A percentile compares a stretch with the other conserved stretches of the same genome.
Evolutionary conservation across 116 monocot genomes (phyloP).

Genomic region (Iris pallida): DNA sequence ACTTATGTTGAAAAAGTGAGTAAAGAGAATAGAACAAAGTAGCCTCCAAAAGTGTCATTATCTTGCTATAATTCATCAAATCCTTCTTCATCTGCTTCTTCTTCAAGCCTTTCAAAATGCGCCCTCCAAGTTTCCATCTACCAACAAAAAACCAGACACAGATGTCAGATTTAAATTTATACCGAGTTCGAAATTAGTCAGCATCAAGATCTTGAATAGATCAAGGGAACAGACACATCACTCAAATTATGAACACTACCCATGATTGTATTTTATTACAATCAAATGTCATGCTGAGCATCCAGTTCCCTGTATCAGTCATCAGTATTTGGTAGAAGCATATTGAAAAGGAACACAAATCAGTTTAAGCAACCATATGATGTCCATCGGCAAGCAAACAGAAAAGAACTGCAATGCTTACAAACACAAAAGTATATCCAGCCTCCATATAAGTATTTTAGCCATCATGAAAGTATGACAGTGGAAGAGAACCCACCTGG

Average conservation of each 20-base stretch:
- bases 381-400: too few relatives aligned
- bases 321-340: neutral
- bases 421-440: too few relatives aligned
- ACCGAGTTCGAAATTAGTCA: neutral
- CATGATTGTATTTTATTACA: neutral
- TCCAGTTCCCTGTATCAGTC: neutral
- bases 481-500: too few relatives aligned
- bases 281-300: neutral
- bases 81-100: conserved; percentile 43
- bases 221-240: neutral
- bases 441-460: too few relatives aligned
- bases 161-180: neutral
- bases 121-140: conserved; percentile 63
- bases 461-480: too few relatives aligned
- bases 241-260: neutral
- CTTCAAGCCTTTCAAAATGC: conserved; percentile 33
- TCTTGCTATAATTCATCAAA: conserved; percentile 25
- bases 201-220: neutral
- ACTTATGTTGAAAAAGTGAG: too few relatives aligned
- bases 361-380: too few relatives aligned
- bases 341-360: neutral
- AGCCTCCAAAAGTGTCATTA: neutral
- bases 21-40: too few relatives aligned
- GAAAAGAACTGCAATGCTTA: too few relatives aligned
- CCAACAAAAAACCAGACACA: neutral